Conservation (phyloP, 331 rosid genomes). For the Ulmus americana region DNA sequence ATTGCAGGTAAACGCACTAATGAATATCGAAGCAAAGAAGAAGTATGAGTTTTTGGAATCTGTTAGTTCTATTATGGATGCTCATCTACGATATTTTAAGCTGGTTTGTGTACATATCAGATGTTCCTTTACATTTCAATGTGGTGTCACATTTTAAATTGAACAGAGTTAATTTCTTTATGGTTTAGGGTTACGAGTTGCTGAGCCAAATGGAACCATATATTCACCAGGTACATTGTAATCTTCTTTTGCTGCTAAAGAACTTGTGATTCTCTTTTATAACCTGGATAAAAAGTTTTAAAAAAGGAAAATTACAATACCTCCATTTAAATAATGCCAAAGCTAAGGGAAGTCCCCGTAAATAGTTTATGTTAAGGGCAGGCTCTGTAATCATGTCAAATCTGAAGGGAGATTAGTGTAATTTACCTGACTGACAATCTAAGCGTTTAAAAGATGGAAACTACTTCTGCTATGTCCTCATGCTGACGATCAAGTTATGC, state of each 20-base stretch:
- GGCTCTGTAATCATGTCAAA: too few relatives aligned
- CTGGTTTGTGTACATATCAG: slow-evolving; percentile 50
- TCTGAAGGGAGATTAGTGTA: too few relatives aligned
- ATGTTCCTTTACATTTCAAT: slow-evolving; percentile 20
- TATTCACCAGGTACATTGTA: slow-evolving; percentile 78
- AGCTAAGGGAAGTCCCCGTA: too few relatives aligned
- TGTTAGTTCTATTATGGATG: slow-evolving; percentile 95
- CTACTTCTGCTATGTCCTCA: too few relatives aligned
- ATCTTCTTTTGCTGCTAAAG: slow-evolving; percentile 10
- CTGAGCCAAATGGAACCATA: slow-evolving; percentile 90
- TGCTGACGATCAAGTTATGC: background rate
- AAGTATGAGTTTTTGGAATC: slow-evolving; percentile 91
- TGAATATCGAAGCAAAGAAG: slow-evolving; percentile 88
- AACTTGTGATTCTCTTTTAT: too few relatives aligned
- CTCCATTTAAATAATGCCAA: too few relatives aligned
- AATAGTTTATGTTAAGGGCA: too few relatives aligned
- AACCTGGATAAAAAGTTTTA: too few relatives aligned
- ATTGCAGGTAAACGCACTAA: slow-evolving; percentile 90
- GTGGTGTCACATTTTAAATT: slow-evolving; percentile 20
- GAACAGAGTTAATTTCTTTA: slow-evolving; percentile 21
- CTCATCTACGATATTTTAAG: slow-evolving; percentile 90
- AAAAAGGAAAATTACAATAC: too few relatives aligned
- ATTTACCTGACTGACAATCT: too few relatives aligned
- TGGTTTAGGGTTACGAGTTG: slow-evolving; percentile 74
- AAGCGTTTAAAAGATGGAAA: too few relatives aligned